These are phyloP conservation scores for Fusarium neocosmosporiellum DNA, from an alignment of 2,329 filamentous ascomycete genomes.

Conservation along the genomic window DNA sequence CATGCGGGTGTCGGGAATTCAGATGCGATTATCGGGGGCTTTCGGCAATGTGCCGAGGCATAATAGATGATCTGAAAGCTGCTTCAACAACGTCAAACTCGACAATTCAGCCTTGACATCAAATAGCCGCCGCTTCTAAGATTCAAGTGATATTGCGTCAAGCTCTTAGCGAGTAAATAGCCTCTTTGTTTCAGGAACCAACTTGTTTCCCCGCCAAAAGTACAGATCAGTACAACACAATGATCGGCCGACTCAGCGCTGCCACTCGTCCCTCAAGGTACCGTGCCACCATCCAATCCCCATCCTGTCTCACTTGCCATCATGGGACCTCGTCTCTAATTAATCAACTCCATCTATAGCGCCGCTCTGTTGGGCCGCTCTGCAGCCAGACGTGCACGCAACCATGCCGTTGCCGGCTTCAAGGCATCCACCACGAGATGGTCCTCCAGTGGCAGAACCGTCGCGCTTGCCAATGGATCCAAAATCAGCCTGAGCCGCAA, in stretches of 20 bases:
- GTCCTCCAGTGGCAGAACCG: slow-evolving; percentile 20
- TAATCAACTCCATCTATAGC: slow-evolving; percentile 18
- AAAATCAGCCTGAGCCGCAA: slow-evolving; percentile 28
- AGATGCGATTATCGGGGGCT: slow-evolving; percentile 36
- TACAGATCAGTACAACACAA: slow-evolving; percentile 5
- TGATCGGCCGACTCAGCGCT: slow-evolving; percentile 34
- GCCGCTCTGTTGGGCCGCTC: slow-evolving; percentile 25
- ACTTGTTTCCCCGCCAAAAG: neutral
- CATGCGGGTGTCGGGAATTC: slow-evolving; percentile 18
- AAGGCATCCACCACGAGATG: slow-evolving; percentile 13
- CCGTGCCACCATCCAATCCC: neutral
- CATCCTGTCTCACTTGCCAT: neutral
- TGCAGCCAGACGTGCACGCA: slow-evolving; percentile 10
- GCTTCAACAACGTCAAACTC: neutral
- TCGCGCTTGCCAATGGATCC: slow-evolving; percentile 19
- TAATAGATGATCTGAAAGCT: neutral
- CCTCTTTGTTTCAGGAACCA: neutral
- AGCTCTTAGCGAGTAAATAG: neutral
- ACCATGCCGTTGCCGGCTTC: slow-evolving; percentile 6
- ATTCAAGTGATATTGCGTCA: slow-evolving; percentile 1
- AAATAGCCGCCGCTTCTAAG: neutral
- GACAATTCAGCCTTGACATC: neutral
- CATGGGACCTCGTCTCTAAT: slow-evolving; percentile 9
- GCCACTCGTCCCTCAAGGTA: slow-evolving; percentile 33
- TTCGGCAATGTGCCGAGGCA: slow-evolving; percentile 30